phyloP scores from a whole-genome alignment of 192 early-diverging fungal genomes.

The Piromyces finnis region DNA sequence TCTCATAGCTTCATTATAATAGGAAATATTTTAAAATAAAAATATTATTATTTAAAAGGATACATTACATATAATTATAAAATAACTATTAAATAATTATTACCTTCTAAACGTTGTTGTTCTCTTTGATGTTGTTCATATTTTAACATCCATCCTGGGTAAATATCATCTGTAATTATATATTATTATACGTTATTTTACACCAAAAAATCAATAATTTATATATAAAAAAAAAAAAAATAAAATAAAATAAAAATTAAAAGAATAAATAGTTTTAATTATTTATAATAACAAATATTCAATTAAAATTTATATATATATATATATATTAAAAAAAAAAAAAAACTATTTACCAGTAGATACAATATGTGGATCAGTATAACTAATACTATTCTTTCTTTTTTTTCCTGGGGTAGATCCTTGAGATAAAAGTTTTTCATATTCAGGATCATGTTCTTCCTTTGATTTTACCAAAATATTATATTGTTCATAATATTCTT shows the following conservation, averaged over 20 bases:
- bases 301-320: too few relatives aligned
- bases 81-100: too few relatives aligned
- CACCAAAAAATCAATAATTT: too few relatives aligned
- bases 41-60: too few relatives aligned
- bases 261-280: too few relatives aligned
- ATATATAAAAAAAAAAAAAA: too few relatives aligned
- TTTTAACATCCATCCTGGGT: neutral
- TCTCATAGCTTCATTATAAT: neutral
- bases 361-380: slow-evolving; percentile 42
- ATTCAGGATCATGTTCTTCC: neutral
- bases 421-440: slow-evolving; percentile 5
- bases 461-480: neutral
- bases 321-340: too few relatives aligned
- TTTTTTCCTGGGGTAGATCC: slow-evolving; percentile 4
- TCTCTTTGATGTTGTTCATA: neutral
- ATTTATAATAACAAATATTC: too few relatives aligned
- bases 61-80: too few relatives aligned
- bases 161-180: neutral
- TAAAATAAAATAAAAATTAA: too few relatives aligned
- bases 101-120: neutral
- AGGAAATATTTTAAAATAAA: too few relatives aligned
- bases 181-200: too few relatives aligned
- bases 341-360: slow-evolving; percentile 26
- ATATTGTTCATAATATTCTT: slow-evolving; percentile 1
- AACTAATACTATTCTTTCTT: slow-evolving; percentile 10